Evolutionary conservation across 78 protist species (phyloP).

Genomic region (Cavenderia fasciculata): DNA sequence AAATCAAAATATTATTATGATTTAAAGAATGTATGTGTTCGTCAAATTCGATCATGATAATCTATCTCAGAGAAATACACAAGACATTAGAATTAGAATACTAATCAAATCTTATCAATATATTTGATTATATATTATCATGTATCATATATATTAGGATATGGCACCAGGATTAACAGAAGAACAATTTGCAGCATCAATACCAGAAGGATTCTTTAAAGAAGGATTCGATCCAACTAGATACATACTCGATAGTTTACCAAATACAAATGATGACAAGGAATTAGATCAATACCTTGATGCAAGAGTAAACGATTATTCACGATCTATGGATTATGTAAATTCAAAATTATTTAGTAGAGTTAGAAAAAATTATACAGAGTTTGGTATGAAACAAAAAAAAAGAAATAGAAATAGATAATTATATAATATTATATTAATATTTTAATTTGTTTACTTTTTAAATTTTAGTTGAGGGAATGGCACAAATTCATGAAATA

Average conservation of each 20-base stretch:
- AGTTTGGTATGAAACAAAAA: conserved; percentile 59
- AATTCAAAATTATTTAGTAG: conserved; percentile 56
- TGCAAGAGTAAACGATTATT: not conserved
- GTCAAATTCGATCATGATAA: not conserved
- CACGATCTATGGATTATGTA: conserved; percentile 60
- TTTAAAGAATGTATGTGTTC: not conserved
- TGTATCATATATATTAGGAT: not conserved
- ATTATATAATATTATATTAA: not conserved
- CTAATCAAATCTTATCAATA: not conserved
- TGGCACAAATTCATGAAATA: conserved; percentile 82
- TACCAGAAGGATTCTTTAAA: conserved; percentile 55
- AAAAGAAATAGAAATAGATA: not conserved
- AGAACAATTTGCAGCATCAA: conserved; percentile 37
- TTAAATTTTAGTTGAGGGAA: conserved; percentile 55
- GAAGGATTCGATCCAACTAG: conserved; percentile 21
- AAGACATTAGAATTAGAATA: not conserved
- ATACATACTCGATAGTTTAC: conserved; percentile 32
- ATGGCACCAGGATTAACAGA: conserved; percentile 39
- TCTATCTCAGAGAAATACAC: not conserved
- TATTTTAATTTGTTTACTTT: not conserved
- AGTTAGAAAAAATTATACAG: conserved; percentile 69
- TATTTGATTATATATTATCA: conserved; percentile 10
- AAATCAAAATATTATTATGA: conserved; percentile 46
- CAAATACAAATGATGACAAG: not conserved
- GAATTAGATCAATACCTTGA: conserved; percentile 39